A percentile compares a stretch with the other conserved stretches of the same genome.
These are phyloP conservation scores for Stagonosporopsis cucurbitacearum DNA, from an alignment of 2,329 filamentous ascomycete genomes.

Conservation along the genomic window DNA sequence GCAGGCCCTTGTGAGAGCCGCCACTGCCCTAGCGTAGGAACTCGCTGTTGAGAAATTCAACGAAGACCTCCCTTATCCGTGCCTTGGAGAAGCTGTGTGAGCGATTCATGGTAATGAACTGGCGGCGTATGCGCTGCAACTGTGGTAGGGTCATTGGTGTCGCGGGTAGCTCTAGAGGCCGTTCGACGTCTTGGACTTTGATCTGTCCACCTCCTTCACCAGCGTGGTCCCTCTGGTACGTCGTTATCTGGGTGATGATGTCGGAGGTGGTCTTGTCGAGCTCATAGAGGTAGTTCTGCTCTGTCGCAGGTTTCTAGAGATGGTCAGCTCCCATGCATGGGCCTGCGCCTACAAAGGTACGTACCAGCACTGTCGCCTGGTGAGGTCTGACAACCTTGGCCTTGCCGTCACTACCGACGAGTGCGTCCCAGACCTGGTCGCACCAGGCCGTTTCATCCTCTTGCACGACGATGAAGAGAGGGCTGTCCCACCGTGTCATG, in stretches of 20 bases:
- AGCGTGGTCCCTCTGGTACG: slow-evolving; percentile 69
- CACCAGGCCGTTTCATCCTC: slow-evolving; percentile 74
- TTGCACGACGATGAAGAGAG: slow-evolving; percentile 79
- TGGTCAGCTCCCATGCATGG: slow-evolving; percentile 4
- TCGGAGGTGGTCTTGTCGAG: slow-evolving; percentile 81
- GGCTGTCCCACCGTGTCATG: slow-evolving; percentile 84
- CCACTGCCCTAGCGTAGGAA: slow-evolving; percentile 37
- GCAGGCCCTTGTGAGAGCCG: neutral
- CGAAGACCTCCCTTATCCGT: slow-evolving; percentile 47
- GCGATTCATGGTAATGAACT: slow-evolving; percentile 79
- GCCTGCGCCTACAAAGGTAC: slow-evolving; percentile 11
- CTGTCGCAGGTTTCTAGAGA: slow-evolving; percentile 62
- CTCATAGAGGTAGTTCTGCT: slow-evolving; percentile 77
- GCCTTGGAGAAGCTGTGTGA: slow-evolving; percentile 60
- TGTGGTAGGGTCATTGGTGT: slow-evolving; percentile 74
- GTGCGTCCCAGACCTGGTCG: slow-evolving; percentile 75
- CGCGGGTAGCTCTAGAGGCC: slow-evolving; percentile 69
- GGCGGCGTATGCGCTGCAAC: slow-evolving; percentile 76
- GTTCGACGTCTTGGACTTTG: slow-evolving; percentile 58
- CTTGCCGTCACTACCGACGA: slow-evolving; percentile 67
- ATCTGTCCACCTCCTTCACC: slow-evolving; percentile 68
- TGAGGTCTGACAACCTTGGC: slow-evolving; percentile 74
- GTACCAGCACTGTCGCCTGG: slow-evolving; percentile 71
- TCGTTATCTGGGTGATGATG: slow-evolving; percentile 72
- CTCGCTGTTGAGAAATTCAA: slow-evolving; percentile 49